Conservation (phyloP, 1,139 yeast genomes). For the Debaryomycetaceae sp. region DNA sequence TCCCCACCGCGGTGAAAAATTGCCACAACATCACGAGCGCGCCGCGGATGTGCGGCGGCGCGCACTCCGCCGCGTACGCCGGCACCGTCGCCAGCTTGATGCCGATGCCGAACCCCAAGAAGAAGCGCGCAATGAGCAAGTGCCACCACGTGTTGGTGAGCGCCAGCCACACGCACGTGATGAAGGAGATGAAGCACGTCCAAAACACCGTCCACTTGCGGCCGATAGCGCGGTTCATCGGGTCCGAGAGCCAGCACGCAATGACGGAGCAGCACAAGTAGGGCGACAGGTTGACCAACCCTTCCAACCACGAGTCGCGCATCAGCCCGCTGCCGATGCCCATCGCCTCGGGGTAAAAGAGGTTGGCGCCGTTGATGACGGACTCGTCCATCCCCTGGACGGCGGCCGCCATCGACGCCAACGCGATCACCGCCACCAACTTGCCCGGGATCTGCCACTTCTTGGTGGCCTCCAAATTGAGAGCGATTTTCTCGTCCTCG, state of each 20-base stretch:
- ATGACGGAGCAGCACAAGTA: slow-evolving; percentile 68
- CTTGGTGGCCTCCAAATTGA: slow-evolving; percentile 56
- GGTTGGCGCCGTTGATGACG: slow-evolving; percentile 78
- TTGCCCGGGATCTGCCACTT: slow-evolving; percentile 63
- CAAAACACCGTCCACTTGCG: slow-evolving; percentile 71
- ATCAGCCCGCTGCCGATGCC: slow-evolving; percentile 45
- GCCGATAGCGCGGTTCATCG: slow-evolving; percentile 58
- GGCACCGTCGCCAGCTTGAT: slow-evolving; percentile 25
- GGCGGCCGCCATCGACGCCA: slow-evolving; percentile 85
- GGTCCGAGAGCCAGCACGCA: slow-evolving; percentile 74
- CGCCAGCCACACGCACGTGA: slow-evolving; percentile 75
- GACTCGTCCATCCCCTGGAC: slow-evolving; percentile 94
- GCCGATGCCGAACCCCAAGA: slow-evolving; percentile 63
- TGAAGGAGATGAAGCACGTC: slow-evolving; percentile 61
- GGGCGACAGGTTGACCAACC: slow-evolving; percentile 78
- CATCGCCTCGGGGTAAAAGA: slow-evolving; percentile 58
- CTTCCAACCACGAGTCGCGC: slow-evolving; percentile 64
- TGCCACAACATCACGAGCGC: slow-evolving; percentile 87
- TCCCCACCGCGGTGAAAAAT: slow-evolving; percentile 83
- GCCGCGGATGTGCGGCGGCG: slow-evolving; percentile 75
- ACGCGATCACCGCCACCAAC: slow-evolving; percentile 58
- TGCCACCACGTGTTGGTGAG: slow-evolving; percentile 72
- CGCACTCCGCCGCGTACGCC: slow-evolving; percentile 56
- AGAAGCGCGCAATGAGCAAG: slow-evolving; percentile 66
- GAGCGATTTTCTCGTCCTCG: slow-evolving; percentile 55